These are phyloP conservation scores for Clausena lansium DNA, from an alignment of 345 rosid genomes.

Conservation along the genomic window DNA sequence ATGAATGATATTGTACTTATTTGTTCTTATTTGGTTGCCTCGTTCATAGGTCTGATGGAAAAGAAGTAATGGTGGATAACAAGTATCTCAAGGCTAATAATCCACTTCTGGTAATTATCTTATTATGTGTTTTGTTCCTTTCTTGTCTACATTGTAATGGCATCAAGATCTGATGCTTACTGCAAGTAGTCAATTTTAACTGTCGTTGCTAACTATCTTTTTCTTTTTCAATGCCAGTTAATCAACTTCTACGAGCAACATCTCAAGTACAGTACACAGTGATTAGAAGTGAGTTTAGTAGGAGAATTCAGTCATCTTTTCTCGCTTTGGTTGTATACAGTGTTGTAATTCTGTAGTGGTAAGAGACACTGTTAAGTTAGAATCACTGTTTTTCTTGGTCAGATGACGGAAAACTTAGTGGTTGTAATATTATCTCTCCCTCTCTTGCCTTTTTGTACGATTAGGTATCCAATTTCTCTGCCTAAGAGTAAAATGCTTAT, in stretches of 20 bases:
- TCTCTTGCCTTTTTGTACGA: constrained; percentile 5
- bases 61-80: constrained; percentile 84
- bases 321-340: constrained; percentile 20
- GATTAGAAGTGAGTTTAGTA: constrained; percentile 19
- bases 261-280: constrained; percentile 67
- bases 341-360: constrained; percentile 21
- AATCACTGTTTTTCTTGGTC: not conserved
- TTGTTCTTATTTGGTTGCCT: not conserved
- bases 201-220: constrained; percentile 2
- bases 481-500: not conserved
- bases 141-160: not conserved
- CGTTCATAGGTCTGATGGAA: constrained; percentile 76
- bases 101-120: constrained; percentile 75
- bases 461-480: constrained; percentile 6
- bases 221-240: constrained; percentile 44
- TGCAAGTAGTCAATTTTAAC: not conserved
- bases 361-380: constrained; percentile 16
- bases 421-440: constrained; percentile 3
- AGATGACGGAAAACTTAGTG: not conserved
- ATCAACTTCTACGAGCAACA: constrained; percentile 90
- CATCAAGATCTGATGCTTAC: not conserved
- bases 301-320: constrained; percentile 7
- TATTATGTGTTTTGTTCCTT: constrained; percentile 2
- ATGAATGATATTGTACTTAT: not conserved
- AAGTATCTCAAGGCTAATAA: constrained; percentile 73